These are phyloP conservation scores for Suhomyces taliae DNA, from an alignment of 1,139 yeast genomes.

Conservation along the genomic window DNA sequence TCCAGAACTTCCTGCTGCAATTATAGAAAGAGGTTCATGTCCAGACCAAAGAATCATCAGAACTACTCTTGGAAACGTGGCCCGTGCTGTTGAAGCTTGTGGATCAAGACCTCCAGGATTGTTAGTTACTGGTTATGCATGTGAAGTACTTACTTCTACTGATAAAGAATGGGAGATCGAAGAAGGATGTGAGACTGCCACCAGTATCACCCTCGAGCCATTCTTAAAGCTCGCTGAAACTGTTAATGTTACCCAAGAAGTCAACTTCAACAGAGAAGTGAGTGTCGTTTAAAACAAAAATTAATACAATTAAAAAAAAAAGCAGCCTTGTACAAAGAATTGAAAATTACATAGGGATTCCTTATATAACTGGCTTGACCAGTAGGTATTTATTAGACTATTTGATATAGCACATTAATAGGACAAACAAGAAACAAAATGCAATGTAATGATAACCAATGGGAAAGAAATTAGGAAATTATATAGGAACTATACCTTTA, in stretches of 20 bases:
- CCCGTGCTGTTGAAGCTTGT: slow-evolving; percentile 70
- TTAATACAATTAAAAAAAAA: background rate
- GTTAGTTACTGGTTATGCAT: slow-evolving; percentile 78
- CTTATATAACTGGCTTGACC: no score
- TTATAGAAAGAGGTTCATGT: slow-evolving; percentile 89
- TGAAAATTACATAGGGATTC: no score
- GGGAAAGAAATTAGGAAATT: no score
- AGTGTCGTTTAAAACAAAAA: background rate
- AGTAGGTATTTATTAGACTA: no score
- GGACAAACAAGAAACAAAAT: no score
- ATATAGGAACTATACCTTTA: no score
- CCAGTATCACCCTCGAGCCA: slow-evolving; percentile 1
- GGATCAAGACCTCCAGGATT: slow-evolving; percentile 96
- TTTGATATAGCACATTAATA: no score
- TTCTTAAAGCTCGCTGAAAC: slow-evolving; percentile 3
- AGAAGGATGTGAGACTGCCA: slow-evolving; percentile 48
- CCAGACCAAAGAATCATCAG: slow-evolving; percentile 88
- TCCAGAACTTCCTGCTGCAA: slow-evolving; percentile 70
- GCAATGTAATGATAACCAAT: no score
- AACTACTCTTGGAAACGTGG: slow-evolving; percentile 65
- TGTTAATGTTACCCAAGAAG: background rate
- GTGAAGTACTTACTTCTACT: slow-evolving; percentile 51
- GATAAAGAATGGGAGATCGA: slow-evolving; percentile 52
- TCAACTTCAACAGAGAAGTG: no score
- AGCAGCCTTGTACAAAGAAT: no score